These are phyloP conservation scores for Tricholoma furcatifolium DNA, from an alignment of 768 basidiomycete species.

Conservation along the genomic window DNA sequence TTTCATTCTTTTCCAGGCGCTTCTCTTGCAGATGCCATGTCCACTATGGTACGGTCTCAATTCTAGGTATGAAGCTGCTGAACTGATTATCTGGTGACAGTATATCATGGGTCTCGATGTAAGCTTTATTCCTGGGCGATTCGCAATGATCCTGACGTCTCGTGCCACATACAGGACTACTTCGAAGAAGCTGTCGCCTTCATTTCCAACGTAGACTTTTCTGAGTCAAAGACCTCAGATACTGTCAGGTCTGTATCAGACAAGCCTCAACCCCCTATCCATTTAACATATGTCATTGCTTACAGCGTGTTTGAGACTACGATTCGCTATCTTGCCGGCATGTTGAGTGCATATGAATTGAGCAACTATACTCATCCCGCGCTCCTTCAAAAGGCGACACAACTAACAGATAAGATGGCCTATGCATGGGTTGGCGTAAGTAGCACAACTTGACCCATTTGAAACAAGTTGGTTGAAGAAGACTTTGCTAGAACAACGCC, in stretches of 20 bases:
- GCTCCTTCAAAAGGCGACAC: constrained; percentile 58
- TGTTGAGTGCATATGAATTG: constrained; percentile 72
- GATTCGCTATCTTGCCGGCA: constrained; percentile 69
- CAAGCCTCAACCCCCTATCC: not conserved
- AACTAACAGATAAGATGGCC: constrained; percentile 61
- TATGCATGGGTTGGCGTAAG: constrained; percentile 60
- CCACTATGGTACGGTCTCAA: constrained; percentile 42
- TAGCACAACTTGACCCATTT: constrained; percentile 1
- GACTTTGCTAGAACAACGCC: constrained; percentile 30
- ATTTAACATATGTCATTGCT: not conserved
- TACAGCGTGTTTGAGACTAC: constrained; percentile 72
- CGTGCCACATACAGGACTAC: constrained; percentile 31
- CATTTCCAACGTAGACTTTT: constrained; percentile 48
- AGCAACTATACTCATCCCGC: constrained; percentile 46
- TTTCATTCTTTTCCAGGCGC: constrained; percentile 36
- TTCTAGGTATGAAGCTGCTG: not conserved
- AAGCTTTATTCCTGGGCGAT: constrained; percentile 1
- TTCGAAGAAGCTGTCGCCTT: constrained; percentile 47
- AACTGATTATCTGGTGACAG: constrained; percentile 21
- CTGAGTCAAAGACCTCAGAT: constrained; percentile 35
- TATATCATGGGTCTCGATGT: constrained; percentile 48
- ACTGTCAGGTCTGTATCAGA: constrained; percentile 13
- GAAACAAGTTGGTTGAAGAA: not conserved
- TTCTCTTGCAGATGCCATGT: constrained; percentile 49
- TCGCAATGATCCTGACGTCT: not conserved